phyloP scores from a whole-genome alignment of 495 filamentous ascomycete genomes.

The Hypoxylon rickii region DNA sequence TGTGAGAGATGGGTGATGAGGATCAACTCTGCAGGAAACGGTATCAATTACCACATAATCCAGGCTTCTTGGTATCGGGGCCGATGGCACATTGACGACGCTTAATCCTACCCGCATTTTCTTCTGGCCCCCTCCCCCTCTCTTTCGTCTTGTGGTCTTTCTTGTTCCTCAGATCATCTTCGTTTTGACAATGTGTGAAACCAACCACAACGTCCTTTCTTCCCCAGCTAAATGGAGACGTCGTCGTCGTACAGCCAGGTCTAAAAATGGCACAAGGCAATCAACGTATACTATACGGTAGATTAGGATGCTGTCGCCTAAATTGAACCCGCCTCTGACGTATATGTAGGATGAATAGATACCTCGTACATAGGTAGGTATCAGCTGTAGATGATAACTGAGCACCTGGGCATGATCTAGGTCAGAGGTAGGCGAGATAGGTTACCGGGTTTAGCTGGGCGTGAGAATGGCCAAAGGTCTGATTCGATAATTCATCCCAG shows the following conservation, averaged over 20 bases:
- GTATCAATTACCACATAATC: conserved; percentile 31
- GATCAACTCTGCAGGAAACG: conserved; percentile 25
- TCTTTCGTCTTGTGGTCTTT: background rate
- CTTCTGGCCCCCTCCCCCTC: background rate
- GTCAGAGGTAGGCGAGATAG: background rate
- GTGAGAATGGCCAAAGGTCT: background rate
- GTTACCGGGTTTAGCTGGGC: too few relatives aligned
- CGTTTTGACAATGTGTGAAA: background rate
- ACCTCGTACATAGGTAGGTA: too few relatives aligned
- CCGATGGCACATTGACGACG: conserved; percentile 12
- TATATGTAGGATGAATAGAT: background rate
- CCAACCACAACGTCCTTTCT: too few relatives aligned
- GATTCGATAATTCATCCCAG: conserved; percentile 15
- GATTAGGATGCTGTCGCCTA: conserved; percentile 1
- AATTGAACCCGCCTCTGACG: conserved; percentile 19
- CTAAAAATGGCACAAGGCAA: conserved; percentile 10
- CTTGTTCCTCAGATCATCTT: background rate
- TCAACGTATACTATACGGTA: background rate
- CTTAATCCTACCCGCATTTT: conserved; percentile 12
- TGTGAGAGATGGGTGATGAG: conserved; percentile 23
- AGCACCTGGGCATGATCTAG: too few relatives aligned
- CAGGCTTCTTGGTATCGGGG: conserved; percentile 27
- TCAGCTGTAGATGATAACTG: background rate
- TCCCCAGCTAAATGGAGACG: too few relatives aligned
- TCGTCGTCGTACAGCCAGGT: conserved; percentile 9